Base-by-base conservation (phyloP, 345 rosid genomes). In the Litchi chinensis region DNA sequence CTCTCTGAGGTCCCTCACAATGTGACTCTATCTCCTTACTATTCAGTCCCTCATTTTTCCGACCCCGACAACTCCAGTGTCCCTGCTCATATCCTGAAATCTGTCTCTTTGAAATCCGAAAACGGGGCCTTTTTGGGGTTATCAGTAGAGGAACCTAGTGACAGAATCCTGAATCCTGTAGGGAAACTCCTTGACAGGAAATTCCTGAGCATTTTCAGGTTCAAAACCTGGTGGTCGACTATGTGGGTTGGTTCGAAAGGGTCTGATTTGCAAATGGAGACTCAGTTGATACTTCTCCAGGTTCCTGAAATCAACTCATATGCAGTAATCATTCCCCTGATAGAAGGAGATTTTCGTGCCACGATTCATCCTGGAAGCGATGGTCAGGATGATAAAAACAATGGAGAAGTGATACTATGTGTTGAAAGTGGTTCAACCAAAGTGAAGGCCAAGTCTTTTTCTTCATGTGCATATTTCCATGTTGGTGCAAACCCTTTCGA, bases 161-260 rank as follows among this genome's bases (percentile, higher is more conserved):
- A 80, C 18, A n/a, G 80, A 16, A 46, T 77, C 39, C 50, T 71
- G 41, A 85, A 79, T 70, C 70, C 87, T 26, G 67, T 85, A 3
- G 85, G 85, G 3, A 80, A 67, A 40, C 73, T 85, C 44, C 56
- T 63, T 1, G 73, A 43, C n/a, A 82, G 82, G 77, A 76, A 85
- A 0, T 85, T 82, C 26, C n/a, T 82, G 19, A 76, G 83, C 57
- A n/a, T 85, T 21, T 82, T 85, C 39, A 73, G 85, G 44, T 85
- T 82, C 88, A 85, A 85, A 77, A 82, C 83, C 0, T 85, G 88
- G 88, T 82, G 83, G 83, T 80, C 85, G 19, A 85, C 88, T 46
- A 77, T 79, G 85, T 82, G 85, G 88, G 75, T 79, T 5, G 85
- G 85, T n/a, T 60, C 40, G n/a, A 79, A 65, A 3, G 85, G 88